Percentiles rank a stretch among this genome's conserved stretches.
phyloP scores from a whole-genome alignment of 352 stramenopile genomes.

The Thalassiosira mediterranea region DNA sequence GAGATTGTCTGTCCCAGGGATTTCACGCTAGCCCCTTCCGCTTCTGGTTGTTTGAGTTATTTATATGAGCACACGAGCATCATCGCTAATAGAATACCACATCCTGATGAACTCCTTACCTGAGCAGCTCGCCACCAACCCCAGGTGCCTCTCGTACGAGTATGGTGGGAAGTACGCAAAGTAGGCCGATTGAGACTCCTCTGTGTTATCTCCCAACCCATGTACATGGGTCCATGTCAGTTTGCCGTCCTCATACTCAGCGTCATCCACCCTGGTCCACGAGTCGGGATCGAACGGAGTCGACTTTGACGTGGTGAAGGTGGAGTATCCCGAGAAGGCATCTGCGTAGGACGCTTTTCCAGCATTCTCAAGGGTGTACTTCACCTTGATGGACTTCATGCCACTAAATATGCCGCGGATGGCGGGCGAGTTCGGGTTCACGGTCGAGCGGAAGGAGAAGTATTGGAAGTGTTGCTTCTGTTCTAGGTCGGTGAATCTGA shows the following conservation, averaged over 20 bases:
- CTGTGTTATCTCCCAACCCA: neutral
- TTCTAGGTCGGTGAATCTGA: constrained; percentile 52
- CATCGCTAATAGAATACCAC: too few species aligned
- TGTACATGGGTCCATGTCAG: constrained; percentile 60
- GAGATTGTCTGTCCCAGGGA: constrained; percentile 61
- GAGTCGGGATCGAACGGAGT: constrained; percentile 38
- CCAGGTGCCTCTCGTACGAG: constrained; percentile 71
- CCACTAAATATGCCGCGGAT: constrained; percentile 2
- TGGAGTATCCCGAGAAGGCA: constrained; percentile 50
- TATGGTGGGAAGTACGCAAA: constrained; percentile 76
- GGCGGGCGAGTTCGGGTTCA: constrained; percentile 13
- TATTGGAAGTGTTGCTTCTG: constrained; percentile 56
- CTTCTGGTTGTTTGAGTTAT: too few species aligned
- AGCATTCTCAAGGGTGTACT: constrained; percentile 67
- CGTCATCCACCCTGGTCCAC: constrained; percentile 49
- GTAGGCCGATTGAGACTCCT: constrained; percentile 45
- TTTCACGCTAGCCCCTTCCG: constrained; percentile 16
- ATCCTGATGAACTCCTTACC: too few species aligned
- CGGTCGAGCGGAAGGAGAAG: constrained; percentile 53
- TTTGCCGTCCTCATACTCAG: constrained; percentile 51
- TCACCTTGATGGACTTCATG: constrained; percentile 23
- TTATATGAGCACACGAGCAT: too few species aligned
- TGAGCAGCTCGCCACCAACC: constrained; percentile 46
- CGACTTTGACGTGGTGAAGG: constrained; percentile 35
- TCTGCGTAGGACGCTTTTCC: constrained; percentile 47